These are phyloP conservation scores for Leccinum rimulosum DNA, from an alignment of 768 basidiomycete genomes.

Conservation along the genomic window DNA sequence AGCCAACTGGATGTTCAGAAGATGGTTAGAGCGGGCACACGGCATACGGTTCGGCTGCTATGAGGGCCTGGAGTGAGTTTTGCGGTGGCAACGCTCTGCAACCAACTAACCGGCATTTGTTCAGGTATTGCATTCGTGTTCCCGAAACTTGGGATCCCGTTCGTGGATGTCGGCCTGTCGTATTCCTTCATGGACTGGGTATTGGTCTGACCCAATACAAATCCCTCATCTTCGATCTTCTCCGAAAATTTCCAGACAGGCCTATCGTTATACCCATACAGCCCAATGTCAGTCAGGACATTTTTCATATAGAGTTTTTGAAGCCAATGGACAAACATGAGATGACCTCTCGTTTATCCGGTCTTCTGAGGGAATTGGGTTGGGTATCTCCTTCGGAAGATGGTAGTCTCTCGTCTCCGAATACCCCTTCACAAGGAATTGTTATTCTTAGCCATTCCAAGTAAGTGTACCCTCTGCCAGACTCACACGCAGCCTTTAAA, in stretches of 20 bases:
- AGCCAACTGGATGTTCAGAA: slow-evolving; percentile 48
- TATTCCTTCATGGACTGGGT: slow-evolving; percentile 89
- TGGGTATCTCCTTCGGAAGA: slow-evolving; percentile 47
- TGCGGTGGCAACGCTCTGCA: neutral
- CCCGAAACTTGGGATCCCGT: slow-evolving; percentile 64
- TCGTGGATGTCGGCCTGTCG: slow-evolving; percentile 61
- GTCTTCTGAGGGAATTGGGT: slow-evolving; percentile 57
- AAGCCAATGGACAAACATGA: slow-evolving; percentile 64
- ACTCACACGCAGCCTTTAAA: slow-evolving; percentile 1
- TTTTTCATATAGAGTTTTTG: slow-evolving; percentile 76
- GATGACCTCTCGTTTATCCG: slow-evolving; percentile 54
- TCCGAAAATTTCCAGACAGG: slow-evolving; percentile 55
- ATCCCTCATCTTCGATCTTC: slow-evolving; percentile 55
- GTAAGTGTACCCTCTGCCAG: slow-evolving; percentile 38
- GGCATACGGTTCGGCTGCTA: slow-evolving; percentile 44
- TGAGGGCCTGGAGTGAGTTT: slow-evolving; percentile 67
- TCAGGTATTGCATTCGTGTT: slow-evolving; percentile 71
- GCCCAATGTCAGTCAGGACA: slow-evolving; percentile 81
- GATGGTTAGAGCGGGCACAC: slow-evolving; percentile 42
- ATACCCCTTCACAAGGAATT: slow-evolving; percentile 46
- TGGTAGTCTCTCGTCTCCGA: slow-evolving; percentile 4
- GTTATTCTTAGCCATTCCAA: slow-evolving; percentile 88
- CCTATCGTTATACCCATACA: slow-evolving; percentile 79
- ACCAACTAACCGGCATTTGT: neutral
- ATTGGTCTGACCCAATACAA: slow-evolving; percentile 76